Evolutionary conservation across 202 grass and related monocot genomes (phyloP), one percentile per base, ranked within the genome.

Genomic region (Hordeum pubiflorum): DNA sequence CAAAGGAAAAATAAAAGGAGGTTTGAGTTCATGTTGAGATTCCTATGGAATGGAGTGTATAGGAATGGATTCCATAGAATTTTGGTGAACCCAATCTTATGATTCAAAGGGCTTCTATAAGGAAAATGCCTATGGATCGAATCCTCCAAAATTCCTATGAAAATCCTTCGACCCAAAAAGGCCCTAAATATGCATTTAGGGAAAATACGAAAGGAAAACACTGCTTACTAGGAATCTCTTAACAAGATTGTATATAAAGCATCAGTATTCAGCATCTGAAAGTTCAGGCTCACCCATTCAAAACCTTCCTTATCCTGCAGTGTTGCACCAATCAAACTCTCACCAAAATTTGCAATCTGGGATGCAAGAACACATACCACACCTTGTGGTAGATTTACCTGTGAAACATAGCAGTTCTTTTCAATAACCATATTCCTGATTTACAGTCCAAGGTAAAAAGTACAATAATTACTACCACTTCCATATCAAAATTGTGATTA

Each of bases 331-430:
- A 95, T 89, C 24, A 88, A 77, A 60, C 96, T 99, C 88, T 98
- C 92, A 20, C 77, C 89, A 91, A 91, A 95, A 76, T 99, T 99
- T 60, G 96, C 96, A 91, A 99, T 88, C 84, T 95, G 96, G 24
- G 96, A 99, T 79, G 96, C 92, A 66, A 95, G 44, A 82, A 95
- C 85, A 80, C 96, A 99, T 81, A 95, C 10, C 3, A 4, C 77
- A 66, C 44, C 75, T 70, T 95, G 96, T 52, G 59, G 56, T 75
- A 90, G 20, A 91, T 90, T 40, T 24, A 99, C 85, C 92, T 99
- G 87, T 1, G 52, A 43, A 23, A 75, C 21, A 63, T 70, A 67
- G 4, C 14, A 65, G 38, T 27, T 17, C 37, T 60, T 20, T 78
- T 72, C 24, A 82, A 58, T 48, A 71, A 70, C 31, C 34, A 43